Conservation (phyloP, 2,329 filamentous ascomycete species). For the Malbranchea cinnamomea region DNA sequence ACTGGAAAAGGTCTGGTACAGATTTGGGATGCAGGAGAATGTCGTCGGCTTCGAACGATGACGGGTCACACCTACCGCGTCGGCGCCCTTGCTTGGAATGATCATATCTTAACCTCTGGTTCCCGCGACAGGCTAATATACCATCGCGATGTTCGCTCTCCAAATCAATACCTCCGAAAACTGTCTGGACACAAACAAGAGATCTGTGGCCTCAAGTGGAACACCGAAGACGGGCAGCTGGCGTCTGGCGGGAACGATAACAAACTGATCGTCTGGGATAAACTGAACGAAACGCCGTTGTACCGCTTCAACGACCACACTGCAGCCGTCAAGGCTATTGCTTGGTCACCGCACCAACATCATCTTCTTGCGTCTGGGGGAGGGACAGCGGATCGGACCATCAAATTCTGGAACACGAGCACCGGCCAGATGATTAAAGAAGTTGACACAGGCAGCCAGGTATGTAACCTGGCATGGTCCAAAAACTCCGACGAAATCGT, state of each 20-base stretch:
- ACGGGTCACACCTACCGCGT: constrained; percentile 89
- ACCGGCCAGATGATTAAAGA: constrained; percentile 71
- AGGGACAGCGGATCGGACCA: constrained; percentile 86
- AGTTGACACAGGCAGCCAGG: constrained; percentile 91
- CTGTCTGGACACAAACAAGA: constrained; percentile 94
- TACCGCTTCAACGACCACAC: constrained; percentile 93
- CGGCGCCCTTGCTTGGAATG: constrained; percentile 92
- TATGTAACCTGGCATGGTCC: constrained; percentile 96
- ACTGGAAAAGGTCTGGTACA: constrained; percentile 90
- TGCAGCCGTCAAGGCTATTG: constrained; percentile 91
- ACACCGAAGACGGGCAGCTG: constrained; percentile 85
- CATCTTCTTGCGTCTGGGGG: constrained; percentile 90
- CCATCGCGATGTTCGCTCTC: constrained; percentile 85
- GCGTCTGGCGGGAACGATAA: constrained; percentile 97
- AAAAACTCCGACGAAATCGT: constrained; percentile 98
- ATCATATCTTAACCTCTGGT: constrained; percentile 89
- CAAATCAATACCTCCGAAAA: constrained; percentile 77
- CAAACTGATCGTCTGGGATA: constrained; percentile 98
- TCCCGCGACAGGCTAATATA: constrained; percentile 88
- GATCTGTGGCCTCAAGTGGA: constrained; percentile 94
- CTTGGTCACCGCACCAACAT: constrained; percentile 93
- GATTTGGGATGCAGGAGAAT: constrained; percentile 90
- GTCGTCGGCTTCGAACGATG: constrained; percentile 81
- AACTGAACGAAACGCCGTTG: constrained; percentile 76
- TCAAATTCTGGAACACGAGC: constrained; percentile 95